Evolutionary conservation across 2,329 filamentous ascomycete genomes (phyloP), one percentile per base, ranked within the genome.

Genomic region (Leptographium flavum): DNA sequence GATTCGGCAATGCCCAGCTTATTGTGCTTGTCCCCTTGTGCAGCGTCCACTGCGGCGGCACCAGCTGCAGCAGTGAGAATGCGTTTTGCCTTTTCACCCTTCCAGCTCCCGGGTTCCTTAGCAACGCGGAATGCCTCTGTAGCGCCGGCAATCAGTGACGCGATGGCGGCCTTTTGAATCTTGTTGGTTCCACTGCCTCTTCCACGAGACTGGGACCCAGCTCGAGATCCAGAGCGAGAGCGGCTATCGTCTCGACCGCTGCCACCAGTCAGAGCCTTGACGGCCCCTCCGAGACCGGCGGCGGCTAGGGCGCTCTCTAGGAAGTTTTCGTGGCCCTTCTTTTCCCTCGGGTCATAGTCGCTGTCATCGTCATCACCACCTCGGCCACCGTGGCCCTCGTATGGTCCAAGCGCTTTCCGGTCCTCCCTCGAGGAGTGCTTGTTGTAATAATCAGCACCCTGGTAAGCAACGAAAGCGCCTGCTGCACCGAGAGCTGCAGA

Each of bases 121-220:
- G 88, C 81, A 46, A 87, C 81, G 50, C 86, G 82, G 71, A 94
- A 94, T 36, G 90, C 90, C 63, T 95, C 88, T 45, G 87, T 83
- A 35, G 88, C 90, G 55, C 87, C 90, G 27, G 90, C 88, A 39
- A 94, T 75, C 33, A 95, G 70, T 19, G 88, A 92, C 30, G 90
- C 88, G 68, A 92, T 90, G 59, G 88, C 86, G 30, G 87, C 87
- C 63, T 94, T 87, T 53, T 87, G 79, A 39, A 86, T 75, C 55
- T 84, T 84, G 54, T 67, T 71, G 31, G 67, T 63, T 13, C 58
- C 57, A 3, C 31, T 32, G 22, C 22, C 40, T 15, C 68, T 68
- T 51, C 63, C 69, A 32, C 49, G 67, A 68, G 39, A 38, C 46
- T 71, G 66, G 37, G 71, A 69, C 45, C 69, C 65, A 28, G 73